phyloP scores from a whole-genome alignment of 1,139 yeast species.

The Yamadazyma atmosphaerica region DNA sequence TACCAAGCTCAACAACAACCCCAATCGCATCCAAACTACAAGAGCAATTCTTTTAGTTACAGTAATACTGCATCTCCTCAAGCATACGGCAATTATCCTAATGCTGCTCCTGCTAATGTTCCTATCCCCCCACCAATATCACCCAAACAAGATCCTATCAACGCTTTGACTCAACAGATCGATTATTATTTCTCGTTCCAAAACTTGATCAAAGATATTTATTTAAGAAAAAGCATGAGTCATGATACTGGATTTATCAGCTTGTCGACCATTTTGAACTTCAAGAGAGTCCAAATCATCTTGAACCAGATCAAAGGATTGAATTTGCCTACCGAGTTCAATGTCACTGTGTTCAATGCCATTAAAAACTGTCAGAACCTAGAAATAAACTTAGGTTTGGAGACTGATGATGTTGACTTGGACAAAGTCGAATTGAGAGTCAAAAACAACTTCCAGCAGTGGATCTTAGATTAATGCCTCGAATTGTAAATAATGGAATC shows the following conservation, averaged over 20 bases:
- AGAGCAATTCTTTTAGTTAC: not conserved
- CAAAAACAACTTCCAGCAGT: slow-evolving; percentile 42
- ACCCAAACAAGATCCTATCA: slow-evolving; percentile 48
- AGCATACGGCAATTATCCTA: slow-evolving; percentile 2
- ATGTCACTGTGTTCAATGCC: slow-evolving; percentile 31
- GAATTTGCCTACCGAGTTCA: slow-evolving; percentile 25
- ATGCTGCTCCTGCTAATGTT: slow-evolving; percentile 23
- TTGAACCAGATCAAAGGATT: slow-evolving; percentile 41
- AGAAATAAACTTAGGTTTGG: slow-evolving; percentile 33
- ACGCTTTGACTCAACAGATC: slow-evolving; percentile 62
- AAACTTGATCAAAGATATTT: slow-evolving; percentile 80
- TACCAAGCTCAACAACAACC: slow-evolving; percentile 10
- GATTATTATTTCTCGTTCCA: slow-evolving; percentile 89
- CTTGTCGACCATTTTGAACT: slow-evolving; percentile 60
- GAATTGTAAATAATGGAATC: too few species aligned
- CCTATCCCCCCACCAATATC: slow-evolving; percentile 49
- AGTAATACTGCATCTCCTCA: slow-evolving; percentile 1
- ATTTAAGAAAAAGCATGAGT: slow-evolving; percentile 78
- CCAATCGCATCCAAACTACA: slow-evolving; percentile 7
- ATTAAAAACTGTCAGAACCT: slow-evolving; percentile 39
- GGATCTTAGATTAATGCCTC: slow-evolving; percentile 37
- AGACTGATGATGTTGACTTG: slow-evolving; percentile 22
- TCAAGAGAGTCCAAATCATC: slow-evolving; percentile 69
- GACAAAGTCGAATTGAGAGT: slow-evolving; percentile 42
- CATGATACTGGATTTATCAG: slow-evolving; percentile 64